Evolutionary conservation across 192 early-diverging fungal species (phyloP).

Genomic region (Podila clonocystis): DNA sequence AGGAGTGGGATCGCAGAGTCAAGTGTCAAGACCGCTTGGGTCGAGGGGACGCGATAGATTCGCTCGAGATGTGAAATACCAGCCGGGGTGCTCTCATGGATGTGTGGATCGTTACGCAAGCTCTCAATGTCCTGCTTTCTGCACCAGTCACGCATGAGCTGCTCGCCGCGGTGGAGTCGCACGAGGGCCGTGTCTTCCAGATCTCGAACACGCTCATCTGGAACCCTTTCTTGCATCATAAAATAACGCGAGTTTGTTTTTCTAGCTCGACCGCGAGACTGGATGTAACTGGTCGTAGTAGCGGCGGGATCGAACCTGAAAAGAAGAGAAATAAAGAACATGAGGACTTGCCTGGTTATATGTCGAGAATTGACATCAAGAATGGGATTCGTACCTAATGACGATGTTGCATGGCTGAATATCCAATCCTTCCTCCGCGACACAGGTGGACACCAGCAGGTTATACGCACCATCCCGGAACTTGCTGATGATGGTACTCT

Average conservation of each 20-base stretch:
- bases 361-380: background rate
- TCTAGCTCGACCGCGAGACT: slow-evolving; percentile 88
- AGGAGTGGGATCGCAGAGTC: slow-evolving; percentile 72
- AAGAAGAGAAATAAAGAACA: slow-evolving; percentile 2
- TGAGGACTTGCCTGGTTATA: background rate
- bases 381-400: slow-evolving; percentile 60
- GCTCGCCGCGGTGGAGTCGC: slow-evolving; percentile 56
- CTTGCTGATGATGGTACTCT: slow-evolving; percentile 67
- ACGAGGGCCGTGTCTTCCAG: slow-evolving; percentile 46
- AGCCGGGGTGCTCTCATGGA: slow-evolving; percentile 1
- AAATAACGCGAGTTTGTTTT: slow-evolving; percentile 78
- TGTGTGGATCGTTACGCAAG: slow-evolving; percentile 9
- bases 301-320: slow-evolving; percentile 79
- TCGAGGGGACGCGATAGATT: slow-evolving; percentile 65
- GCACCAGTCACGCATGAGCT: slow-evolving; percentile 74
- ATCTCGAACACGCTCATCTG: background rate
- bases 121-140: slow-evolving; percentile 17
- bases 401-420: slow-evolving; percentile 93
- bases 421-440: slow-evolving; percentile 96
- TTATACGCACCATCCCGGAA: slow-evolving; percentile 79
- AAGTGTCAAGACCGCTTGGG: slow-evolving; percentile 78
- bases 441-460: slow-evolving; percentile 89
- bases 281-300: slow-evolving; percentile 82
- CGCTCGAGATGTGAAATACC: slow-evolving; percentile 3
- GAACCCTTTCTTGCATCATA: slow-evolving; percentile 71